A percentile compares a stretch with the other conserved stretches of the same genome.
Conservation (phyloP, 2,329 filamentous ascomycete genomes). For the Alternaria postmessia region DNA sequence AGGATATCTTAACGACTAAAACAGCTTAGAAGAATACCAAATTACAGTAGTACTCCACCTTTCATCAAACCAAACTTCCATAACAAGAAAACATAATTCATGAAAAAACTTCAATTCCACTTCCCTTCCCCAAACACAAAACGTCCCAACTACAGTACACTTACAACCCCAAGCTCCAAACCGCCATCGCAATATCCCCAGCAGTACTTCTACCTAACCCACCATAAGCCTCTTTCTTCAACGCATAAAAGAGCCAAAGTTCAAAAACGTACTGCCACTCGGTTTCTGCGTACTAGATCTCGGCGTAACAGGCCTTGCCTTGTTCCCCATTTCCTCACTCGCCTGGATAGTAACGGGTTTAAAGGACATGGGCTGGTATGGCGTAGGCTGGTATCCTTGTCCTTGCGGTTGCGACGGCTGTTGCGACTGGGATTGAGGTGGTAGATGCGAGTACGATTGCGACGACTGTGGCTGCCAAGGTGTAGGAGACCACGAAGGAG, state of each 20-base stretch:
- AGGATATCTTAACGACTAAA: neutral
- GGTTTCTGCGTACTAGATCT: conserved; percentile 7
- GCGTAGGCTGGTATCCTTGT: neutral
- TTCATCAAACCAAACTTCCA: fast-evolving
- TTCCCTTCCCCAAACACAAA: neutral
- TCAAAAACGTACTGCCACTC: conserved; percentile 9
- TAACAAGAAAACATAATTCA: too few relatives aligned
- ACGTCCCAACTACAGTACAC: neutral
- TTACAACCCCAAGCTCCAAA: neutral
- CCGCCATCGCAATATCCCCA: neutral
- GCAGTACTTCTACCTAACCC: neutral
- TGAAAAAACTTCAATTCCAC: too few relatives aligned
- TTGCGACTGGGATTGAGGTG: neutral
- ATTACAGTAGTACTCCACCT: neutral
- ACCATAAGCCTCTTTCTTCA: neutral
- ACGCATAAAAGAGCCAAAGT: conserved; percentile 14
- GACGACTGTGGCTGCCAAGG: neutral
- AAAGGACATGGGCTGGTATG: conserved; percentile 7
- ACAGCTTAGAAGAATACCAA: neutral
- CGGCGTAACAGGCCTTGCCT: neutral
- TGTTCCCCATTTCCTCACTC: neutral
- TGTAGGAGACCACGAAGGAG: neutral
- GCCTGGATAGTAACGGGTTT: neutral
- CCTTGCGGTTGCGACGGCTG: neutral
- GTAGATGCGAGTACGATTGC: neutral